phyloP scores from a whole-genome alignment of 2,329 filamentous ascomycete species.

The Sclerotinia glacialis region DNA sequence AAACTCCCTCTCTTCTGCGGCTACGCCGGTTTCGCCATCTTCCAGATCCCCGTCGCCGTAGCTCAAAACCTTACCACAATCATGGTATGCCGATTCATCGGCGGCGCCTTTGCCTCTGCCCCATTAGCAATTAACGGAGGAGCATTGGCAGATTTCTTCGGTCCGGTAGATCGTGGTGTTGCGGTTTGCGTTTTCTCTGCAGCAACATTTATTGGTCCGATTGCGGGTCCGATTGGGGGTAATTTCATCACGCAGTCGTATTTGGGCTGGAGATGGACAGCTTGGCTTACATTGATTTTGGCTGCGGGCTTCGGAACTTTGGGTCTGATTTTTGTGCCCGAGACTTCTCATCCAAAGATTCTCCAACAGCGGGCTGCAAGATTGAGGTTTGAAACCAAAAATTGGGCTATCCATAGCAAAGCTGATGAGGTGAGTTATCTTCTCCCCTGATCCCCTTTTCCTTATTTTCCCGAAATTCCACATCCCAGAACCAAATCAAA shows the following conservation, averaged over 20 bases:
- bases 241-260: constrained; percentile 48
- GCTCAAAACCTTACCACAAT: constrained; percentile 54
- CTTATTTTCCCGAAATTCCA: constrained; percentile 62
- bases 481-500: neutral
- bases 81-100: constrained; percentile 53
- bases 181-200: constrained; percentile 63
- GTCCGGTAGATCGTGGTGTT: constrained; percentile 57
- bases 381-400: constrained; percentile 45
- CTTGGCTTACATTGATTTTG: constrained; percentile 54
- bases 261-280: constrained; percentile 57
- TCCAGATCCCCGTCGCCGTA: constrained; percentile 54
- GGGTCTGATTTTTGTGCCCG: constrained; percentile 10
- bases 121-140: constrained; percentile 51
- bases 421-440: constrained; percentile 50
- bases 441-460: constrained; percentile 59
- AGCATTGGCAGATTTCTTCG: constrained; percentile 63
- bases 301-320: constrained; percentile 41
- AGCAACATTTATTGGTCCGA: constrained; percentile 41
- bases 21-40: constrained; percentile 49
- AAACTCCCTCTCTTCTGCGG: constrained; percentile 49
- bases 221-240: constrained; percentile 39
- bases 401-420: constrained; percentile 41
- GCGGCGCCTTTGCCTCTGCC: constrained; percentile 51
- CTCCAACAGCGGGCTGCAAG: constrained; percentile 48
- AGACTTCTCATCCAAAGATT: constrained; percentile 35